Percentiles rank a stretch among this genome's conserved stretches.
phyloP scores from a whole-genome alignment of 2,329 filamentous ascomycete genomes.

The Alternaria brassicae region DNA sequence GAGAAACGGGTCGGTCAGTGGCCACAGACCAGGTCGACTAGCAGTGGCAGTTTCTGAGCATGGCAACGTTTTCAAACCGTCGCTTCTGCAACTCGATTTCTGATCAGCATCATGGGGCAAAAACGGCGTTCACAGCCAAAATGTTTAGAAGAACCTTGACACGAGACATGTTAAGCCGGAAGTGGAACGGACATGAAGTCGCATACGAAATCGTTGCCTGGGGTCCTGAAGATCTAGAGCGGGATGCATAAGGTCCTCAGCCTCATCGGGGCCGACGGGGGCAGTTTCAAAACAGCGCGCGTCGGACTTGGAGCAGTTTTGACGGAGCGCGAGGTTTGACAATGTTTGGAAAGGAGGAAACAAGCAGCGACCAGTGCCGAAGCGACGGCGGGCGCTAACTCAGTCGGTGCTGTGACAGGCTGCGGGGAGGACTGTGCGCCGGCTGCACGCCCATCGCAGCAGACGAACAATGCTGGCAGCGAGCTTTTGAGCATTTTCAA shows the following conservation, averaged over 20 bases:
- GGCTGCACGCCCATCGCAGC: slow-evolving; percentile 12
- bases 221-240: slow-evolving; percentile 29
- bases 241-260: slow-evolving; percentile 40
- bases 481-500: background rate
- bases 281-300: slow-evolving; percentile 51
- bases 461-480: background rate
- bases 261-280: slow-evolving; percentile 40
- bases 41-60: slow-evolving; percentile 50
- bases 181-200: slow-evolving; percentile 36
- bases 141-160: slow-evolving; percentile 50
- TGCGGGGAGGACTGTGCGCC: slow-evolving; percentile 39
- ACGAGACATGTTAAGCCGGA: slow-evolving; percentile 49
- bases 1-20: slow-evolving; percentile 39
- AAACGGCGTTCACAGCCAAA: slow-evolving; percentile 39
- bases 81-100: slow-evolving; percentile 45
- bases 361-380: slow-evolving; percentile 43
- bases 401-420: slow-evolving; percentile 38
- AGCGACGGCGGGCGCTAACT: slow-evolving; percentile 48
- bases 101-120: slow-evolving; percentile 47
- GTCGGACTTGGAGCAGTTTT: slow-evolving; percentile 48
- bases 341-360: slow-evolving; percentile 48
- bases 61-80: slow-evolving; percentile 53
- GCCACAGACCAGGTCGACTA: slow-evolving; percentile 46
- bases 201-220: slow-evolving; percentile 39
- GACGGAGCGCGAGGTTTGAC: slow-evolving; percentile 50